phyloP scores from a whole-genome alignment of 805 yeast genomes.

The Teunomyces barrocoloradensis region DNA sequence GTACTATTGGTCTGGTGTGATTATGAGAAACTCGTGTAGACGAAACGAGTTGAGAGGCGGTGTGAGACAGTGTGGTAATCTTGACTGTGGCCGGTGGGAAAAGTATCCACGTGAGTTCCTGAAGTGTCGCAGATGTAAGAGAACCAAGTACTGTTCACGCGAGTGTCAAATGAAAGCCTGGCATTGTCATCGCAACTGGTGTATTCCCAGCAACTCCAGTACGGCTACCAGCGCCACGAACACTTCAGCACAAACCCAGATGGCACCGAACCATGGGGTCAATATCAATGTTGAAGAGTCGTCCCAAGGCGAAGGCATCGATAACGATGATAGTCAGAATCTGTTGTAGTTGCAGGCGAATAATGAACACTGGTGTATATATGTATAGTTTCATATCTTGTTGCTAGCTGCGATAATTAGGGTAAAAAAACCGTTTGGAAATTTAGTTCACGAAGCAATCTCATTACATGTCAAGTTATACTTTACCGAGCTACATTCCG shows the following conservation, averaged over 20 bases:
- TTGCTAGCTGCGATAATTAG: neutral
- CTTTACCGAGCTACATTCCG: conserved; percentile 6
- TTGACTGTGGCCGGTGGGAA: conserved; percentile 95
- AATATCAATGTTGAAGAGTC: conserved; percentile 6
- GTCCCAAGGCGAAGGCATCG: conserved; percentile 5
- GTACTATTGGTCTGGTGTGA: conserved; percentile 97
- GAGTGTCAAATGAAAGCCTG: conserved; percentile 91
- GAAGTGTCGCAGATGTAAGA: conserved; percentile 88
- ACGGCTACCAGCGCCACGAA: conserved; percentile 18
- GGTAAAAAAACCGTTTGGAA: neutral
- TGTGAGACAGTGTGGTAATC: conserved; percentile 90
- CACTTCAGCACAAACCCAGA: conserved; percentile 9
- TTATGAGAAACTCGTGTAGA: conserved; percentile 93
- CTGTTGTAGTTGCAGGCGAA: conserved; percentile 2
- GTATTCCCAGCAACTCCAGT: conserved; percentile 51
- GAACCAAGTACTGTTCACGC: conserved; percentile 92
- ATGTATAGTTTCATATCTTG: too few relatives aligned
- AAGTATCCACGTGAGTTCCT: conserved; percentile 86
- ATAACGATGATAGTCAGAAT: conserved; percentile 3
- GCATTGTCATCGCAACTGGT: conserved; percentile 94
- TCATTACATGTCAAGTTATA: neutral
- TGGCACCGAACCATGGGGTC: conserved; percentile 2
- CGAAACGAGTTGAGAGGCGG: conserved; percentile 86
- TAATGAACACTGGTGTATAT: too few relatives aligned
- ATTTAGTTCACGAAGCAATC: neutral